Evolutionary conservation across 2,329 filamentous ascomycete genomes (phyloP), one percentile per base, ranked within the genome.

Genomic region (Thermoascus crustaceus): DNA sequence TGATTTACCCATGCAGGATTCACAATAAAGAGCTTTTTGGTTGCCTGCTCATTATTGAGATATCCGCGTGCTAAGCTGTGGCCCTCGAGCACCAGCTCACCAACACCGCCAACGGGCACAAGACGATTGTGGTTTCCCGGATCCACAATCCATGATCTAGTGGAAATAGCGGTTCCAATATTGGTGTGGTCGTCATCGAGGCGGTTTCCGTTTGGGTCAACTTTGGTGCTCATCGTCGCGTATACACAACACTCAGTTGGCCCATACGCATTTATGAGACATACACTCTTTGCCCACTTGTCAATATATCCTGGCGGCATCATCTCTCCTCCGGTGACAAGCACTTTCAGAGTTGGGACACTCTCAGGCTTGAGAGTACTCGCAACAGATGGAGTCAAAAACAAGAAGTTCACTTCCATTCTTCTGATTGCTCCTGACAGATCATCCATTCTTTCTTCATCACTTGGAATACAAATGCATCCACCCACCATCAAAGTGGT

Each of bases 371-470:
- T 55, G 1, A 74, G 39, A 1, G 67, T 60, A 13, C 63, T 59
- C 1, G 75, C 73, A n/a, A 82, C 65, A 0, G 75, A 66, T 2
- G 76, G 73, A 0, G 78, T 80, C 43, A 78, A 66, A 45, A 73
- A 68, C 3, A 67, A 69, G 62, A 67, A 70, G 31, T 66, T 73
- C 19, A 69, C 69, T 10, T 67, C 54, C 62, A 73, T 71, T 0
- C 64, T 54, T 4, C 63, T 61, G 19, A 79, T 71, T 0, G 65
- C 67, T 2, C 64, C 68, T 1, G 63, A 55, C 3, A 78, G 58
- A 35, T 76, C 67, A 35, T 68, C 64, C 21, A 70, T 51, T 10
- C 70, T 58, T 37, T 75, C 69, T 4, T 64, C 52, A 1, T 69
- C 58, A 4, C 68, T 67, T 0, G 77, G 75, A 0, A 80, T 61